phyloP scores from a whole-genome alignment of 345 rosid genomes.

The Hibiscus tridactylites region DNA sequence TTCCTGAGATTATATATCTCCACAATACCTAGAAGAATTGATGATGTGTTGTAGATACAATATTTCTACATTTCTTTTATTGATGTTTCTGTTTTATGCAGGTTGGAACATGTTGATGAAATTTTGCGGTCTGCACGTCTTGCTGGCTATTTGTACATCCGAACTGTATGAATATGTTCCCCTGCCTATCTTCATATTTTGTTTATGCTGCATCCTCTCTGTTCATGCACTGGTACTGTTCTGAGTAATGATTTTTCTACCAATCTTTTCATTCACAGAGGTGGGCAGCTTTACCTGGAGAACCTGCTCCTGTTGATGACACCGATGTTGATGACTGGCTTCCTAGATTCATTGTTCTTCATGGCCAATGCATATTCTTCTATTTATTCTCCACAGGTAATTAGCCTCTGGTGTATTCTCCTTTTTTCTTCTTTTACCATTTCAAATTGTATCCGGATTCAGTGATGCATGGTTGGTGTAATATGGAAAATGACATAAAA shows the following conservation, averaged over 20 bases:
- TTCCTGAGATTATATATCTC: neutral
- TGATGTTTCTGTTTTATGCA: slow-evolving; percentile 15
- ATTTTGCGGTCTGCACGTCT: slow-evolving; percentile 81
- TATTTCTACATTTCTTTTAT: neutral
- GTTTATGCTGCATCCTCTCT: slow-evolving; percentile 7
- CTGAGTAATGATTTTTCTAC: neutral
- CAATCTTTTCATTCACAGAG: slow-evolving; percentile 36
- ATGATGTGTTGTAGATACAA: neutral
- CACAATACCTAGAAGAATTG: neutral
- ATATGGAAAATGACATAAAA: neutral
- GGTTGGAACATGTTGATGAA: slow-evolving; percentile 92
- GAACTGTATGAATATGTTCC: slow-evolving; percentile 47
- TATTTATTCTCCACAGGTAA: slow-evolving; percentile 70
- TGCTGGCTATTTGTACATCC: slow-evolving; percentile 72
- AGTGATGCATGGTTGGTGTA: neutral
- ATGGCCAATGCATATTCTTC: slow-evolving; percentile 82
- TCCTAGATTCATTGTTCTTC: slow-evolving; percentile 90
- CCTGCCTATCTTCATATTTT: neutral
- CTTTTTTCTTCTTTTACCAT: neutral
- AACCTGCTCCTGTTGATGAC: slow-evolving; percentile 87
- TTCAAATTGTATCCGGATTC: neutral
- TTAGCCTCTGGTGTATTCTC: slow-evolving; percentile 1
- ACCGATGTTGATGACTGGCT: slow-evolving; percentile 96
- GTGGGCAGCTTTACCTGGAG: slow-evolving; percentile 95
- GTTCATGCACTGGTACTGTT: neutral